Percentiles rank a stretch among this genome's conserved stretches.
phyloP scores from a whole-genome alignment of 176 grass and related monocot genomes.

The Cenchrus purpureus region DNA sequence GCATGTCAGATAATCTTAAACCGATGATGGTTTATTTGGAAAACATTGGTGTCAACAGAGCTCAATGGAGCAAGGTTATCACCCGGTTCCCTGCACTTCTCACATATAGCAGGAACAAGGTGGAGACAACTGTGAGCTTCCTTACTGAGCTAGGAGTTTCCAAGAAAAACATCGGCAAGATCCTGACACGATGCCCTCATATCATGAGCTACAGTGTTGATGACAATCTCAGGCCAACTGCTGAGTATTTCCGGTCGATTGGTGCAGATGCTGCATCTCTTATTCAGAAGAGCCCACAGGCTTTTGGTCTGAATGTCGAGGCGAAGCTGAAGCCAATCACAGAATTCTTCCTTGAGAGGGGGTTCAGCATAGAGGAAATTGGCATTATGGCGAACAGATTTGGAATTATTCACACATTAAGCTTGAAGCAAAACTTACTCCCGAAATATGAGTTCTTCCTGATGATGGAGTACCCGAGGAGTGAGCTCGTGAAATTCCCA shows the following conservation, averaged over 20 bases:
- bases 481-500: constrained; percentile 91
- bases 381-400: constrained; percentile 81
- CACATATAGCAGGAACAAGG: constrained; percentile 87
- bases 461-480: constrained; percentile 72
- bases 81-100: constrained; percentile 76
- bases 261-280: constrained; percentile 72
- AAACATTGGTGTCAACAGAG: constrained; percentile 75
- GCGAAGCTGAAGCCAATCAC: constrained; percentile 83
- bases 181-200: constrained; percentile 82
- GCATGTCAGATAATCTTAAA: constrained; percentile 91
- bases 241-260: constrained; percentile 77
- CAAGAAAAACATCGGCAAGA: constrained; percentile 82
- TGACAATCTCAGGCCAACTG: constrained; percentile 79
- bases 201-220: constrained; percentile 80
- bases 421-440: constrained; percentile 74
- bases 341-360: constrained; percentile 72
- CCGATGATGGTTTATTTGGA: constrained; percentile 91
- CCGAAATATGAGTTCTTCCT: constrained; percentile 92
- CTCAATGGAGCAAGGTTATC: constrained; percentile 87
- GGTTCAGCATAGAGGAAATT: constrained; percentile 68
- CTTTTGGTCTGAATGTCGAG: constrained; percentile 83
- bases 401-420: constrained; percentile 81
- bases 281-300: constrained; percentile 86
- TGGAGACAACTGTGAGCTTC: constrained; percentile 66
- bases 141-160: constrained; percentile 79